A percentile compares a stretch with the other conserved stretches of the same genome.
phyloP scores from a whole-genome alignment of 495 filamentous ascomycete genomes.

The Penicillium angulare region DNA sequence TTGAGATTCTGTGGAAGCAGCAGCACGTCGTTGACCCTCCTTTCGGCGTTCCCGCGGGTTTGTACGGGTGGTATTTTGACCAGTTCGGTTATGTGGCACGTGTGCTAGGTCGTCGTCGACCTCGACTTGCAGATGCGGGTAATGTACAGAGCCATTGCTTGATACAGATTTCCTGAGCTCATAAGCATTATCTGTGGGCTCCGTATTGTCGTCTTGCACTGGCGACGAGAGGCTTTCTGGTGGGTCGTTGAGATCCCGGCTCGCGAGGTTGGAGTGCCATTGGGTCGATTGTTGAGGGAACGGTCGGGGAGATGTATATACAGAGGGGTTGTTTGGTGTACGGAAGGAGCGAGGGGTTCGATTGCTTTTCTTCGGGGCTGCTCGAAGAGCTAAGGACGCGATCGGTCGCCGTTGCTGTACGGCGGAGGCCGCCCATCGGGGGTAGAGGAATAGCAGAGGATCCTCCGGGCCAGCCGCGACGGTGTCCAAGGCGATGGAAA shows the following conservation, averaged over 20 bases:
- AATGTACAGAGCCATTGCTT: too few species aligned
- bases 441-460: constrained; percentile 49
- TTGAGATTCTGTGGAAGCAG: too few species aligned
- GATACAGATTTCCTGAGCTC: too few species aligned
- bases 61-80: too few species aligned
- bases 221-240: not conserved
- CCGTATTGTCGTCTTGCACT: not conserved
- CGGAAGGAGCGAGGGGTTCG: not conserved
- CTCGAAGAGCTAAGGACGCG: constrained; percentile 14
- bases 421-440: constrained; percentile 37
- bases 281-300: constrained; percentile 20
- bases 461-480: constrained; percentile 37
- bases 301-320: constrained; percentile 2
- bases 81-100: too few species aligned
- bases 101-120: too few species aligned
- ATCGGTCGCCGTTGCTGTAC: constrained; percentile 23
- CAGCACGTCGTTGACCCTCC: not conserved
- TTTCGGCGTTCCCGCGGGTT: too few species aligned
- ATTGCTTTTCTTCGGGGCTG: not conserved
- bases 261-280: constrained; percentile 27
- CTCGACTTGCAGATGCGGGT: too few species aligned
- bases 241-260: not conserved
- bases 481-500: constrained; percentile 39
- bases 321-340: not conserved
- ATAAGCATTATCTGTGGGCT: too few species aligned